phyloP scores from a whole-genome alignment of 2,329 filamentous ascomycete species.

The Epicoccum nigrum region DNA sequence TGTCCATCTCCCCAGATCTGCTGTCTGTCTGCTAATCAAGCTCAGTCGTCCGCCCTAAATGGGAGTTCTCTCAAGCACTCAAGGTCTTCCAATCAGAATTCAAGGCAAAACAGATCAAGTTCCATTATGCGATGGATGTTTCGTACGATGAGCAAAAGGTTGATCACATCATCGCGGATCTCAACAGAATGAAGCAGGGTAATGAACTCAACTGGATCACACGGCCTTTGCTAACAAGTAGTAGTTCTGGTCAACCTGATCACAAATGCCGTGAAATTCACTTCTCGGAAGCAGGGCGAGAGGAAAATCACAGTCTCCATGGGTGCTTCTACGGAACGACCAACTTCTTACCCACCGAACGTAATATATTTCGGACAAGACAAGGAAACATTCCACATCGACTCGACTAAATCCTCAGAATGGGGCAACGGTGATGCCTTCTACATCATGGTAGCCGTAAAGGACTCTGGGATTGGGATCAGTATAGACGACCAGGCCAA shows the following conservation, averaged over 20 bases:
- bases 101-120: slow-evolving; percentile 46
- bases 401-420: slow-evolving; percentile 49
- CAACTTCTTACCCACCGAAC: slow-evolving; percentile 51
- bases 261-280: slow-evolving; percentile 57
- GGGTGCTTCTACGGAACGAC: slow-evolving; percentile 47
- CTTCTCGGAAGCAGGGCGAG: slow-evolving; percentile 45
- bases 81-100: slow-evolving; percentile 51
- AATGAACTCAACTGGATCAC: background rate
- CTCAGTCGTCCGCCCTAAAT: slow-evolving; percentile 42
- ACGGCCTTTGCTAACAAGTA: slow-evolving; percentile 11
- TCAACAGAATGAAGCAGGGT: slow-evolving; percentile 49
- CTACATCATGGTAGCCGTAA: slow-evolving; percentile 54
- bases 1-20: slow-evolving; percentile 8
- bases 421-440: slow-evolving; percentile 50
- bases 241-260: slow-evolving; percentile 52
- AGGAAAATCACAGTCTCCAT: slow-evolving; percentile 51
- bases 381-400: slow-evolving; percentile 45
- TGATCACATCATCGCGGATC: slow-evolving; percentile 48
- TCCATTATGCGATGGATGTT: slow-evolving; percentile 50
- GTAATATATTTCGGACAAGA: slow-evolving; percentile 53
- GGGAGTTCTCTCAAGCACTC: slow-evolving; percentile 46
- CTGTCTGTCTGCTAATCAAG: slow-evolving; percentile 2
- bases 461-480: slow-evolving; percentile 53
- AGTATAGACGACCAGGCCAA: slow-evolving; percentile 48
- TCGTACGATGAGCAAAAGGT: slow-evolving; percentile 48